Evolutionary conservation across 2,329 filamentous ascomycete species (phyloP).

Genomic region (Alternaria alternata): DNA sequence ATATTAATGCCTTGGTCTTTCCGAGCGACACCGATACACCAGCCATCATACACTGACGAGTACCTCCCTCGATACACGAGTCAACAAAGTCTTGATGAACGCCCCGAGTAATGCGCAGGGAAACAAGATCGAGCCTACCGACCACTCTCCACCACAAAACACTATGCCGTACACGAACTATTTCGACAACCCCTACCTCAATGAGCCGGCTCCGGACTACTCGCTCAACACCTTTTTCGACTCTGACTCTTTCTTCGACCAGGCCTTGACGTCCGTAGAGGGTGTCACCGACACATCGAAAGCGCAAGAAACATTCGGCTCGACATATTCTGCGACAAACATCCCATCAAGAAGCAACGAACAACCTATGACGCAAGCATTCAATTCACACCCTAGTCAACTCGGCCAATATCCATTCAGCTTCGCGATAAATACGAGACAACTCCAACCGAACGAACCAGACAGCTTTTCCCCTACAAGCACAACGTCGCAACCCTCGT

Average conservation of each 20-base stretch:
- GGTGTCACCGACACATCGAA: constrained; percentile 26
- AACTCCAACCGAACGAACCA: constrained; percentile 22
- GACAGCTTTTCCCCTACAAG: constrained; percentile 30
- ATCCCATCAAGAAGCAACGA: constrained; percentile 21
- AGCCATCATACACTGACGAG: constrained; percentile 1
- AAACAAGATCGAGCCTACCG: constrained; percentile 34
- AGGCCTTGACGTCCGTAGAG: constrained; percentile 36
- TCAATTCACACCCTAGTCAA: constrained; percentile 33
- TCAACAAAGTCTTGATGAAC: constrained; percentile 29
- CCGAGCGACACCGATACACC: constrained; percentile 6
- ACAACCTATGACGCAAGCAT: constrained; percentile 24
- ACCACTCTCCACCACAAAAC: constrained; percentile 33
- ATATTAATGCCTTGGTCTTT: constrained; percentile 14
- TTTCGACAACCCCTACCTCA: constrained; percentile 36
- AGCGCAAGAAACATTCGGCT: constrained; percentile 22
- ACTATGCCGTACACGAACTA: constrained; percentile 18
- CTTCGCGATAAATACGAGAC: constrained; percentile 30
- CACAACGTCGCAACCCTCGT: constrained; percentile 40
- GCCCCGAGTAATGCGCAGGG: constrained; percentile 32
- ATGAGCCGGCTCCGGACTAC: constrained; percentile 33
- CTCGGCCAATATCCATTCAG: constrained; percentile 26
- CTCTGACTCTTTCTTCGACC: constrained; percentile 36
- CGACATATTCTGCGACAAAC: constrained; percentile 25
- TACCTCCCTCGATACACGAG: constrained; percentile 8
- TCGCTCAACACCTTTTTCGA: constrained; percentile 42